A percentile compares a stretch with the other conserved stretches of the same genome.
phyloP scores from a whole-genome alignment of 306 rosid species.

The Malus sieversii region DNA sequence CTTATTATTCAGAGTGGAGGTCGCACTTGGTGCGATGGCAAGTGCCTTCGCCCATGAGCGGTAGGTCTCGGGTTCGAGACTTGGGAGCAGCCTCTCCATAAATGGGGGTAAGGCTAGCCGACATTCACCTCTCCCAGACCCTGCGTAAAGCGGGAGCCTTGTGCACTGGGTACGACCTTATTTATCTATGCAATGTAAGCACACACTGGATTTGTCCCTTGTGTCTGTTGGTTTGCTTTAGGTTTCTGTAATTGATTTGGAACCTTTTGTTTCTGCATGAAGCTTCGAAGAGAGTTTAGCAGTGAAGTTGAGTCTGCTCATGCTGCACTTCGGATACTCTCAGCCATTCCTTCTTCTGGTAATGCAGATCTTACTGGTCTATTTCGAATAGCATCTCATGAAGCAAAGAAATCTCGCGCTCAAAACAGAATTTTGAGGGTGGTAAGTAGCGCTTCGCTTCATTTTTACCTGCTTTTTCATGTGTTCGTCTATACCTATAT shows the following conservation, averaged over 20 bases:
- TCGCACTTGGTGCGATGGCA: no score
- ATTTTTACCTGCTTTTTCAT: background rate
- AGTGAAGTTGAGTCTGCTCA: conserved; percentile 58
- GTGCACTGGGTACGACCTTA: no score
- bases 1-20: no score
- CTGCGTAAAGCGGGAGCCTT: no score
- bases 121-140: no score
- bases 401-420: conserved; percentile 68
- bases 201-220: background rate
- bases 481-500: background rate
- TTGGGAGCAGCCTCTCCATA: no score
- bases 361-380: conserved; percentile 79
- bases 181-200: background rate
- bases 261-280: background rate
- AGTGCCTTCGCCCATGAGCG: no score
- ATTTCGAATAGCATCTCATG: conserved; percentile 68
- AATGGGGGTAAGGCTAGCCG: no score
- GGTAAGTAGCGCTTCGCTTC: conserved; percentile 32
- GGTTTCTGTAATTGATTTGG: background rate
- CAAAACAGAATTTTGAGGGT: conserved; percentile 74
- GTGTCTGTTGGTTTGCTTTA: background rate
- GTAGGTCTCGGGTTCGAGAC: no score
- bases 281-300: conserved; percentile 80
- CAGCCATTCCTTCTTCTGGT: conserved; percentile 44
- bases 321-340: conserved; percentile 49